Base-by-base conservation (phyloP, 306 rosid genomes). In the Sindora glabra region DNA sequence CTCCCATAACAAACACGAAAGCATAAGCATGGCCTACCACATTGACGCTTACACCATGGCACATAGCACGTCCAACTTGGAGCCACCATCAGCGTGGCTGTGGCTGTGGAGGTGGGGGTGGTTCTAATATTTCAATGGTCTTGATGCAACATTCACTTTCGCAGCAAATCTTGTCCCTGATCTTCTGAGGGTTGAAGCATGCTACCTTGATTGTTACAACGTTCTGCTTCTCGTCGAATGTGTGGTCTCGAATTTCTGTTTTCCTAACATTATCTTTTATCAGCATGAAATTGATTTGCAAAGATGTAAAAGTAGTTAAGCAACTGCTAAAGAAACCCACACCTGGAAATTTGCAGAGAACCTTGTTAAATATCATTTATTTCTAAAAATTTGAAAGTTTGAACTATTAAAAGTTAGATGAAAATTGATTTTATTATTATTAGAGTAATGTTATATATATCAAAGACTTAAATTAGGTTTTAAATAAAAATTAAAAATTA, bases 191-290 rank as follows among this genome's bases (percentile, higher is more conserved):
- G 51, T 65, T 64, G 23, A 91, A 85, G 13, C 96, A 85, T 0
- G 81, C 84, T 48, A 91, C 98, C 22, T 56, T 85, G 77, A 87
- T 81, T 2, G 13, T 1, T 74, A 91, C 95, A 0, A 8, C 29
- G 68, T 79, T 81, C 4, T 68, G 49, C 74, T 87, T 83, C 26
- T 87, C 86, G 12, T 81, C 80, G 63, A 63, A 87, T 10, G 15
- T 37, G 70, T 83, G 87, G 73, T 76, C 89, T 74, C 81, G 91
- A 77, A 91, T 86, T 79, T 91, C 98, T 92, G 41, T 74, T 70
- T n/a, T n/a, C n/a, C n/a, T n/a, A n/a, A n/a, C n/a, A n/a, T n/a
- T n/a, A n/a, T n/a, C n/a, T n/a, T n/a, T n/a, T n/a, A n/a, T n/a
- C n/a, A n/a, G n/a, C n/a, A n/a, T n/a, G n/a, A n/a, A n/a, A n/a